phyloP scores from a whole-genome alignment of 441 rosid species.

The Croton laevigatus region DNA sequence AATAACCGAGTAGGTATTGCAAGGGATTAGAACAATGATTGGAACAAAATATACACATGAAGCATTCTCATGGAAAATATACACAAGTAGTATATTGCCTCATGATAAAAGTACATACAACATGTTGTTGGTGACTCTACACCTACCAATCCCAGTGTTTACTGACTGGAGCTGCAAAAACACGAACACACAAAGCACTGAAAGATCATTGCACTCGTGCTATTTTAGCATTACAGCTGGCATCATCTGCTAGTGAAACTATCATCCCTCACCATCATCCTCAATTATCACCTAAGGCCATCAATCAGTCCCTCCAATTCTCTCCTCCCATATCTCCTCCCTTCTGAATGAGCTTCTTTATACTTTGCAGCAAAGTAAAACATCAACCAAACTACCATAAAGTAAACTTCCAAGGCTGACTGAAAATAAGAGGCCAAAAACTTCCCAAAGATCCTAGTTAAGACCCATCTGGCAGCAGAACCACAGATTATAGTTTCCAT shows the following conservation, averaged over 20 bases:
- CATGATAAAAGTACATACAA: conserved; percentile 40
- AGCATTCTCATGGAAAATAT: conserved; percentile 49
- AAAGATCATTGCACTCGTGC: conserved; percentile 23
- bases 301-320: conserved; percentile 77
- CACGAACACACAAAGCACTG: conserved; percentile 32
- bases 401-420: conserved; percentile 73
- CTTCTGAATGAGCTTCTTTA: conserved; percentile 59
- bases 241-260: conserved; percentile 25
- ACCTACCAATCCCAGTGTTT: conserved; percentile 37
- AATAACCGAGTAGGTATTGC: conserved; percentile 27
- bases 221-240: conserved; percentile 29
- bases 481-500: conserved; percentile 83
- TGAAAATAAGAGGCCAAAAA: conserved; percentile 55
- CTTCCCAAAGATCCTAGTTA: conserved; percentile 51
- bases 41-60: conserved; percentile 59
- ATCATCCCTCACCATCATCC: conserved; percentile 16
- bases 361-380: conserved; percentile 73
- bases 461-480: conserved; percentile 55
- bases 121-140: conserved; percentile 25
- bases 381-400: conserved; percentile 87
- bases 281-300: conserved; percentile 54
- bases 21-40: conserved; percentile 34
- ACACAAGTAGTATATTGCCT: conserved; percentile 52
- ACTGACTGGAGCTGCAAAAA: conserved; percentile 32
- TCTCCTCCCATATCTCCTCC: conserved; percentile 76